Conservation (phyloP, 306 rosid species). For the Begonia masoniana region DNA sequence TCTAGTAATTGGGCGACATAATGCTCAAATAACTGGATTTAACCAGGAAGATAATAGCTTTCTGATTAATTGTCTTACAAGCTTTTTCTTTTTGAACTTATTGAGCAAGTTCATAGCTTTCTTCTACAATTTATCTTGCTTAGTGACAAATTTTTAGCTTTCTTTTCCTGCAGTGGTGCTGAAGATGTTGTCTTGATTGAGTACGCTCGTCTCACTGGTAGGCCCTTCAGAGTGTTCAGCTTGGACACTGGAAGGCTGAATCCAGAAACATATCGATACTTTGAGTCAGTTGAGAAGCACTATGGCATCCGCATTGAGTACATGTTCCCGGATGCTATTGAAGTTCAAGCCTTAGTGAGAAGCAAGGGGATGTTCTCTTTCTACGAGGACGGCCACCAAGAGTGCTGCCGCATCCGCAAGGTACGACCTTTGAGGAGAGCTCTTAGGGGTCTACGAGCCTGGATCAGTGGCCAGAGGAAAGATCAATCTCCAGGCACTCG, state of each 20-base stretch:
- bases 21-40: no score
- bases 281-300: slow-evolving; percentile 72
- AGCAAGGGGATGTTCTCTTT: slow-evolving; percentile 85
- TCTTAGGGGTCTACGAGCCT: slow-evolving; percentile 74
- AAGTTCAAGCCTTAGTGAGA: slow-evolving; percentile 90
- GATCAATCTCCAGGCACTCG: slow-evolving; percentile 91
- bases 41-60: no score
- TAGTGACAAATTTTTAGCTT: no score
- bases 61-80: no score
- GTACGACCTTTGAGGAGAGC: slow-evolving; percentile 89
- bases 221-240: slow-evolving; percentile 80
- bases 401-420: slow-evolving; percentile 93
- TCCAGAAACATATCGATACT: slow-evolving; percentile 72
- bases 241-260: slow-evolving; percentile 90
- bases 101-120: no score
- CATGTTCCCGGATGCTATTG: slow-evolving; percentile 91
- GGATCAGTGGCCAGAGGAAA: slow-evolving; percentile 94
- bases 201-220: slow-evolving; percentile 87
- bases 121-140: no score
- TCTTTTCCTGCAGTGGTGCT: slow-evolving; percentile 58
- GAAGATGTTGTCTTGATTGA: slow-evolving; percentile 93
- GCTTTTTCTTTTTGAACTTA: no score
- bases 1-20: no score
- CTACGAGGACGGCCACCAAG: slow-evolving; percentile 98
- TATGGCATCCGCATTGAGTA: slow-evolving; percentile 81